A percentile compares a stretch with the other conserved stretches of the same genome.
Conservation (phyloP, 176 grass and related monocot genomes). For the Coix lacrymajobi region DNA sequence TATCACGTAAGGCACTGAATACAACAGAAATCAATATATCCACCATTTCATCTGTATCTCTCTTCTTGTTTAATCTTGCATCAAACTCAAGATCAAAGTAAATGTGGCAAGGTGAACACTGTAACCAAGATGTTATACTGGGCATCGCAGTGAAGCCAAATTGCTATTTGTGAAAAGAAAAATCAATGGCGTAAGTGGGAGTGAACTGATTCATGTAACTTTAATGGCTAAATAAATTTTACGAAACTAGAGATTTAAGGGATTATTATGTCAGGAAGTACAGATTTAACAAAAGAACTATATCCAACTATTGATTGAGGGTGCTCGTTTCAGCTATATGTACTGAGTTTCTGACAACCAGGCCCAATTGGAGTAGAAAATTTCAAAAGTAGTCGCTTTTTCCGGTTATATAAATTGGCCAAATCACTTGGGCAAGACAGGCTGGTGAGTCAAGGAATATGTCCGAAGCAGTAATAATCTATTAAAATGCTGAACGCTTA, state of each 20-base stretch:
- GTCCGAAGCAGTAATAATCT: not conserved
- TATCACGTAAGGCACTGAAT: conserved; percentile 69
- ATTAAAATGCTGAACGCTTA: not conserved
- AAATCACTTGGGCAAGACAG: not conserved
- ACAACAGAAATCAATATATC: conserved; percentile 58
- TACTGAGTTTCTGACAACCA: not conserved
- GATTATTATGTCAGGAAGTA: no score
- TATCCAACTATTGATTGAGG: not conserved
- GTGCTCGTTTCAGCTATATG: not conserved
- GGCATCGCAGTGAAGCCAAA: not conserved
- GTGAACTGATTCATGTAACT: not conserved
- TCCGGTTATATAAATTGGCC: not conserved
- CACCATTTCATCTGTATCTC: conserved; percentile 83
- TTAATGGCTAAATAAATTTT: not conserved
- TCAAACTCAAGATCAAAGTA: conserved; percentile 98
- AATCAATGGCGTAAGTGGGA: not conserved
- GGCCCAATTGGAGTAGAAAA: not conserved
- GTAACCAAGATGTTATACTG: conserved; percentile 30
- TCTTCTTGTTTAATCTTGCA: conserved; percentile 59
- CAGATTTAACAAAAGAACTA: not conserved
- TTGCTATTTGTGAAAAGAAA: conserved; percentile 4
- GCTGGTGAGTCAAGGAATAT: not conserved
- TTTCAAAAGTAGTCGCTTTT: not conserved
- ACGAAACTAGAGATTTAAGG: not conserved
- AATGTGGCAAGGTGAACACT: conserved; percentile 74